Conservation (phyloP, 495 filamentous ascomycete species). For the Pseudoneurospora amorphoporcata region DNA sequence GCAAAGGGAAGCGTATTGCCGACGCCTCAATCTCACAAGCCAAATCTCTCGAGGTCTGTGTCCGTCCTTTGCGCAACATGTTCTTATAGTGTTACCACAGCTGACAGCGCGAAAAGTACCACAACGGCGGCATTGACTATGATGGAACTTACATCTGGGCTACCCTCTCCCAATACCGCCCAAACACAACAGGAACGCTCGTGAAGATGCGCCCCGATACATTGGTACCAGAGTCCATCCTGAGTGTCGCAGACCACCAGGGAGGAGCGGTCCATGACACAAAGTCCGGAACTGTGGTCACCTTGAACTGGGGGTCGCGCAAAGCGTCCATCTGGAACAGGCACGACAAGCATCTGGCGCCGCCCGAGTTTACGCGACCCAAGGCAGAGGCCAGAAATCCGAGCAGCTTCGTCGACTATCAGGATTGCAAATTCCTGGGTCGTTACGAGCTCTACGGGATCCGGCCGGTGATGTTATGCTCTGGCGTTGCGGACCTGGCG, state of each 20-base stretch:
- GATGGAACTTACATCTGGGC: conserved; percentile 31
- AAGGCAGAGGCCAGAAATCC: conserved; percentile 11
- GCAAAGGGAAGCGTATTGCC: conserved; percentile 23
- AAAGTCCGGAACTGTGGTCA: conserved; percentile 17
- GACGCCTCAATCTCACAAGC: conserved; percentile 22
- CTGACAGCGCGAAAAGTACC: conserved; percentile 12
- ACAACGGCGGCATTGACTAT: conserved; percentile 30
- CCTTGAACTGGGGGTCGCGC: conserved; percentile 27
- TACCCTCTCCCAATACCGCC: conserved; percentile 26
- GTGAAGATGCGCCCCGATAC: conserved; percentile 21
- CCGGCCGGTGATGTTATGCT: conserved; percentile 27
- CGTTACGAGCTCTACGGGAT: conserved; percentile 9
- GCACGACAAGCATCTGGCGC: conserved; percentile 10
- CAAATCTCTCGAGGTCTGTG: conserved; percentile 13
- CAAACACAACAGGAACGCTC: conserved; percentile 28
- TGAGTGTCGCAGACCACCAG: conserved; percentile 23
- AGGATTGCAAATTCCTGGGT: conserved; percentile 33
- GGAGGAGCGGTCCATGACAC: conserved; percentile 26
- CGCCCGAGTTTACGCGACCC: conserved; percentile 19
- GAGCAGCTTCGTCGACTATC: conserved; percentile 26
- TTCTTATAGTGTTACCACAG: neutral
- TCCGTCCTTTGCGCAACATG: neutral
- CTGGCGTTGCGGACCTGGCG: conserved; percentile 20
- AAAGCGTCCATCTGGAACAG: conserved; percentile 22
- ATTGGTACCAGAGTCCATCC: conserved; percentile 15